Conservation (phyloP, 257 asterid species). For the Ligustrum vulgare region DNA sequence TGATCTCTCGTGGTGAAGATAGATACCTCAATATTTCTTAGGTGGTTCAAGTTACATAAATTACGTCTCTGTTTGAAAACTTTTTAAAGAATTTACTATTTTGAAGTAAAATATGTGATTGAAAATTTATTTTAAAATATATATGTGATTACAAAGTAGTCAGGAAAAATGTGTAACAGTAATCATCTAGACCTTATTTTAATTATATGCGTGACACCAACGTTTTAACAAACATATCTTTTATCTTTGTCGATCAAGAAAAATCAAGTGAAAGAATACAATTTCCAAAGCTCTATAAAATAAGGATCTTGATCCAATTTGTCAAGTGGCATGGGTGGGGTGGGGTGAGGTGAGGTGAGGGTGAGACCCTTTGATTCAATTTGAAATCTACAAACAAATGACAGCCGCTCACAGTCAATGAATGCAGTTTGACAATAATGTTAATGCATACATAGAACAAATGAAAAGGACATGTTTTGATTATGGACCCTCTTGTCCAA, state of each 20-base stretch:
- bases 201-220: neutral
- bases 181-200: neutral
- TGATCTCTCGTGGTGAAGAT: no score
- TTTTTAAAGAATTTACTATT: no score
- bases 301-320: conserved; percentile 27
- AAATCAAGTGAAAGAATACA: neutral
- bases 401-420: conserved; percentile 20
- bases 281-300: neutral
- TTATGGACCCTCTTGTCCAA: conserved; percentile 22
- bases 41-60: no score
- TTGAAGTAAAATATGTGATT: no score
- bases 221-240: neutral
- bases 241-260: neutral
- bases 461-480: conserved; percentile 36
- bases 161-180: no score
- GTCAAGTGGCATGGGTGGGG: neutral
- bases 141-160: no score
- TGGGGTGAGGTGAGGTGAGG: no score
- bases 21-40: no score
- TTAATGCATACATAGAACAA: conserved; percentile 5
- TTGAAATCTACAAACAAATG: neutral
- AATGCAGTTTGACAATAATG: neutral
- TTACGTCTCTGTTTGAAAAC: no score
- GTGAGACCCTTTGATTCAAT: neutral
- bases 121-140: no score